Base-by-base conservation (phyloP, 176 grass and related monocot genomes). In the Carex cristatella region DNA sequence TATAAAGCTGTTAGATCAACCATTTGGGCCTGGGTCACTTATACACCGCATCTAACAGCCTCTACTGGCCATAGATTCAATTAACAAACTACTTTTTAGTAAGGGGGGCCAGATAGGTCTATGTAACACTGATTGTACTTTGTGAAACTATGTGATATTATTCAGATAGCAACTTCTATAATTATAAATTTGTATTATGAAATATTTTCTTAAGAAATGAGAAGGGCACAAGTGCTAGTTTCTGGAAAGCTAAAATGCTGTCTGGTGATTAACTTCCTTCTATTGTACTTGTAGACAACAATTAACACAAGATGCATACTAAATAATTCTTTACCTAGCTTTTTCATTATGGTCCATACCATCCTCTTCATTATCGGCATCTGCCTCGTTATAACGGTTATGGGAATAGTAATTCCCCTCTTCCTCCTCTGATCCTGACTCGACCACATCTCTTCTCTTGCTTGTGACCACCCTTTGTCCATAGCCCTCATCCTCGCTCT, bases 371-470 rank as follows among this genome's bases (percentile, higher is more conserved):
- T 81, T 87, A 83, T 72, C 88, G 79, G 60, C 83, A 64, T 70
- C 85, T 84, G 42, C 89, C 63, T 65, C 81, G 7, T 65, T 69
- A 56, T 83, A 83, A 67, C 9, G 61, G 27, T 69, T 28, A 53
- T 6, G 61, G 13, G 81, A 83, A 90, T 92, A 95, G 42, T 85
- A 90, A 83, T 92, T 93, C 83, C 91, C 90, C 90, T 94, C 93
- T 75, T 93, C 95, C 55, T 90, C 96, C 46, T 94, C 96, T 2
- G 93, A 94, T 77, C 93, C 95, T 72, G 89, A 94, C 16, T 90
- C 88, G 84, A 95, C 83, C 56, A 95, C 70, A 38, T 88, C 91
- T 69, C 86, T 93, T 91, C 93, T 94, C 85, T 89, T 90, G 54
- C 96, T 95, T n/a, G 88, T 84, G 14, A 95, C 87, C 18, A 69